These are phyloP conservation scores for Penicillium cataractarum DNA, from an alignment of 495 filamentous ascomycete species.

Conservation along the genomic window DNA sequence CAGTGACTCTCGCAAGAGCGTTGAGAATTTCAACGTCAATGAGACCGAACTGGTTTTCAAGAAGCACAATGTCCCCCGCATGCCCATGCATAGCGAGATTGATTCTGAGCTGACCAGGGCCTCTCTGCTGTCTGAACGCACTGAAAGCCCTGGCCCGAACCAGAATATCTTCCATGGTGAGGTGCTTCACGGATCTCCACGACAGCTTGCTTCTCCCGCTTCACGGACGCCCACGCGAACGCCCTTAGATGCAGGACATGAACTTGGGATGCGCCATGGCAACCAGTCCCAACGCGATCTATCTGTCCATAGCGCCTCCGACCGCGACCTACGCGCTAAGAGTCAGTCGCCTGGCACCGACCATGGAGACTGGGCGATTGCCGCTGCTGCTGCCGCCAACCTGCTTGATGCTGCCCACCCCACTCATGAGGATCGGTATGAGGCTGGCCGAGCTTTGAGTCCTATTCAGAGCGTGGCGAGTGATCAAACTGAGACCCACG, in stretches of 20 bases:
- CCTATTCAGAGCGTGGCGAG: slow-evolving; percentile 90
- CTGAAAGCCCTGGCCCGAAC: slow-evolving; percentile 56
- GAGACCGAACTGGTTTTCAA: slow-evolving; percentile 63
- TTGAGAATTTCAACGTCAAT: slow-evolving; percentile 57
- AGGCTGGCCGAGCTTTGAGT: slow-evolving; percentile 69
- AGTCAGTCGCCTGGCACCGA: slow-evolving; percentile 52
- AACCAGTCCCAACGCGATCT: slow-evolving; percentile 61
- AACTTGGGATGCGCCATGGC: slow-evolving; percentile 58
- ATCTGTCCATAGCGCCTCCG: slow-evolving; percentile 53
- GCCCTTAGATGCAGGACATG: slow-evolving; percentile 52
- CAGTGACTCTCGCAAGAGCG: slow-evolving; percentile 53
- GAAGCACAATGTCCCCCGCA: slow-evolving; percentile 68
- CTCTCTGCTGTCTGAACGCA: slow-evolving; percentile 84
- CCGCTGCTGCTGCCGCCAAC: slow-evolving; percentile 50
- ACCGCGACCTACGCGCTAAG: slow-evolving; percentile 50
- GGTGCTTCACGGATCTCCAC: slow-evolving; percentile 55
- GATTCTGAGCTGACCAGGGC: slow-evolving; percentile 85
- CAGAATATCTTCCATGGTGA: slow-evolving; percentile 51
- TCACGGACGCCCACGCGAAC: slow-evolving; percentile 57
- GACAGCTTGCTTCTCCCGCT: slow-evolving; percentile 54
- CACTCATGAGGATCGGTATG: slow-evolving; percentile 49
- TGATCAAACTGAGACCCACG: slow-evolving; percentile 53
- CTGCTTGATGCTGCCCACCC: slow-evolving; percentile 42
- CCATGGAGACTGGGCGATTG: slow-evolving; percentile 48
- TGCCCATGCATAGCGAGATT: slow-evolving; percentile 85